Evolutionary conservation across 2,329 filamentous ascomycete species (phyloP).

Genomic region (Zelopaecilomyces penicillatus): DNA sequence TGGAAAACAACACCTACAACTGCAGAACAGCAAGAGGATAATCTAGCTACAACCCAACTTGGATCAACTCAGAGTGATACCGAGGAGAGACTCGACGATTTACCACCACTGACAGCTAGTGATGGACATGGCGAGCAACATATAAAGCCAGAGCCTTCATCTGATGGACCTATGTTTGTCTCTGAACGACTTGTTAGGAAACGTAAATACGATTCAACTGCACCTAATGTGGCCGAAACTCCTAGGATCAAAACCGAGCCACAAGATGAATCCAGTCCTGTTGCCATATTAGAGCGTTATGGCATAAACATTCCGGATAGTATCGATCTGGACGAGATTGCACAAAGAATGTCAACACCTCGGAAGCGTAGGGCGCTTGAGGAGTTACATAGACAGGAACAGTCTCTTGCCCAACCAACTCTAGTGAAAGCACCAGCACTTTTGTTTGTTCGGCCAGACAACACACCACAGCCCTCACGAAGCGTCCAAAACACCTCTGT

Average conservation of each 20-base stretch:
- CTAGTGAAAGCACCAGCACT: slow-evolving; percentile 11
- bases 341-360: slow-evolving; percentile 25
- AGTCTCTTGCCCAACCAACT: slow-evolving; percentile 2
- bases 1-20: slow-evolving; percentile 1
- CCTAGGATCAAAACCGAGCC: slow-evolving; percentile 36
- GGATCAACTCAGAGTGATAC: slow-evolving; percentile 13
- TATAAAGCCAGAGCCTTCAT: slow-evolving; percentile 46
- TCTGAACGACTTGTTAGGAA: slow-evolving; percentile 43
- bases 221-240: slow-evolving; percentile 14
- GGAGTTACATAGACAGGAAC: slow-evolving; percentile 5
- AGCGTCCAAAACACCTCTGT: slow-evolving; percentile 17
- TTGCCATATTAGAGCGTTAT: slow-evolving; percentile 12
- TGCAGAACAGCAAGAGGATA: slow-evolving; percentile 4
- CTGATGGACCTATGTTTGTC: slow-evolving; percentile 42
- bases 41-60: slow-evolving; percentile 10
- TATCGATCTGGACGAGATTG: slow-evolving; percentile 43
- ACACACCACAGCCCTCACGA: slow-evolving; percentile 1
- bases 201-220: slow-evolving; percentile 28
- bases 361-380: slow-evolving; percentile 25
- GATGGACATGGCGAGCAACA: slow-evolving; percentile 2
- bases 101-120: slow-evolving; percentile 14
- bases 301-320: slow-evolving; percentile 41
- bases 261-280: slow-evolving; percentile 20
- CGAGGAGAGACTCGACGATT: slow-evolving; percentile 12
- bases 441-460: slow-evolving; percentile 14